Conservation (phyloP, 2,329 filamentous ascomycete species). For the Venturia carpophila region DNA sequence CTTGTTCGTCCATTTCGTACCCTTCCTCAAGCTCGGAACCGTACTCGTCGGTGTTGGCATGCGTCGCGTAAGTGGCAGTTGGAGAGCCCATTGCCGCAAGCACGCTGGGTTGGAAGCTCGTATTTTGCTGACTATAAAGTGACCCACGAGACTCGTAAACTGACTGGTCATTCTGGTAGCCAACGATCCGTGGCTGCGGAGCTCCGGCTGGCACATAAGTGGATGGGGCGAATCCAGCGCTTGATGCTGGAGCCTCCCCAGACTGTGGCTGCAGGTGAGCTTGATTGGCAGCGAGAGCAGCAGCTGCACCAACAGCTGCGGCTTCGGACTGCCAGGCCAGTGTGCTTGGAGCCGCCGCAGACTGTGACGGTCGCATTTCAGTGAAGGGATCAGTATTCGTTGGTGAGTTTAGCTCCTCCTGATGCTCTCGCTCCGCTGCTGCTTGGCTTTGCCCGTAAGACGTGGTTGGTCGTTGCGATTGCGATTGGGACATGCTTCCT, state of each 20-base stretch:
- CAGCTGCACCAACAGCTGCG: neutral
- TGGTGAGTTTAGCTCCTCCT: slow-evolving; percentile 33
- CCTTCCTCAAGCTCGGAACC: slow-evolving; percentile 44
- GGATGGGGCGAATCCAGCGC: neutral
- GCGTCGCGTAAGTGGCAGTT: neutral
- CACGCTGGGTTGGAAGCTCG: neutral
- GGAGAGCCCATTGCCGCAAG: neutral
- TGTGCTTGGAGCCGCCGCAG: neutral
- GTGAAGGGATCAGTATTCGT: slow-evolving; percentile 57
- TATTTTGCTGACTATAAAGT: slow-evolving; percentile 15
- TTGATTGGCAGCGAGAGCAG: neutral
- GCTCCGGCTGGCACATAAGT: neutral
- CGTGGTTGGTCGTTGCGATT: slow-evolving; percentile 34
- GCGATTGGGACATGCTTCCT: slow-evolving; percentile 47
- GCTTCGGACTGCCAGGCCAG: neutral
- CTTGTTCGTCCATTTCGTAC: slow-evolving; percentile 56
- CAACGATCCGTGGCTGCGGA: neutral
- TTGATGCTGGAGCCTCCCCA: neutral
- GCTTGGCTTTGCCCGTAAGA: slow-evolving; percentile 22
- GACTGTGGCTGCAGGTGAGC: slow-evolving; percentile 2
- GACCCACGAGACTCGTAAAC: slow-evolving; percentile 3
- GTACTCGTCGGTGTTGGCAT: neutral
- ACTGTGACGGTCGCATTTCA: slow-evolving; percentile 30
- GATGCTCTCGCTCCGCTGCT: slow-evolving; percentile 12
- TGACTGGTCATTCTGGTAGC: slow-evolving; percentile 7